Conservation (phyloP, 352 stramenopile genomes). For the Globisporangium nunn region DNA sequence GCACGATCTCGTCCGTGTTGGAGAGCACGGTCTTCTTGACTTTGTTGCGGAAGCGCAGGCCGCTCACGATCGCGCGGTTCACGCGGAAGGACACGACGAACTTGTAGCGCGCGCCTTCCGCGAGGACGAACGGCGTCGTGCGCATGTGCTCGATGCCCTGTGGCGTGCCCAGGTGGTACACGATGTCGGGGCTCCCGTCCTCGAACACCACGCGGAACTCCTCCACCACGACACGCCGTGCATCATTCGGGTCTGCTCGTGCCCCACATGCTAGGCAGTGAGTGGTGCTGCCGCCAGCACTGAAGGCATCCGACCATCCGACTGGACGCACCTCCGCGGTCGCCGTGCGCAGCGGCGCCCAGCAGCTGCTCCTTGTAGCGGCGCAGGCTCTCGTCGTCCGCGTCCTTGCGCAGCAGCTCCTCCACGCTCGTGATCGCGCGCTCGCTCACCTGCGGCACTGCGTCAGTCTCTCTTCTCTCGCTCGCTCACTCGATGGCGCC, state of each 20-base stretch:
- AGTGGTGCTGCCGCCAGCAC: too few relatives aligned
- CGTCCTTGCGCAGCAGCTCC: slow-evolving; percentile 68
- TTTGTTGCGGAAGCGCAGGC: slow-evolving; percentile 82
- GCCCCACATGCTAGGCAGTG: too few relatives aligned
- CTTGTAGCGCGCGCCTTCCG: slow-evolving; percentile 75
- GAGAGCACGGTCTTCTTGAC: slow-evolving; percentile 80
- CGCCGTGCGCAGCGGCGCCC: slow-evolving; percentile 64
- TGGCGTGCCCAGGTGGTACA: slow-evolving; percentile 66
- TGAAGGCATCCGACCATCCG: too few relatives aligned
- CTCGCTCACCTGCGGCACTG: slow-evolving; percentile 42
- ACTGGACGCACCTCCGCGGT: slow-evolving; percentile 51
- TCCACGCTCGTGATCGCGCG: slow-evolving; percentile 55
- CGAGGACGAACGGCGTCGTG: slow-evolving; percentile 64
- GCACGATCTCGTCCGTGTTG: slow-evolving; percentile 68
- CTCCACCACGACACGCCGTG: slow-evolving; percentile 70
- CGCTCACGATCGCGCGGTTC: slow-evolving; percentile 80
- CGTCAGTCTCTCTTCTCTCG: not conserved
- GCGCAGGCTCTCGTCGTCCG: slow-evolving; percentile 74
- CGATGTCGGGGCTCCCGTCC: slow-evolving; percentile 49
- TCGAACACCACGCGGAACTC: slow-evolving; percentile 87
- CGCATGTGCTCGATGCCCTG: slow-evolving; percentile 63
- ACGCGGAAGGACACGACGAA: slow-evolving; percentile 83
- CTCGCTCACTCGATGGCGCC: too few relatives aligned
- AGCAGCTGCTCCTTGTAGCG: slow-evolving; percentile 86
- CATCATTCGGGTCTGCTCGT: slow-evolving; percentile 39